Conservation (phyloP, 2,329 filamentous ascomycete species). For the Cryoendolithus antarcticus region DNA sequence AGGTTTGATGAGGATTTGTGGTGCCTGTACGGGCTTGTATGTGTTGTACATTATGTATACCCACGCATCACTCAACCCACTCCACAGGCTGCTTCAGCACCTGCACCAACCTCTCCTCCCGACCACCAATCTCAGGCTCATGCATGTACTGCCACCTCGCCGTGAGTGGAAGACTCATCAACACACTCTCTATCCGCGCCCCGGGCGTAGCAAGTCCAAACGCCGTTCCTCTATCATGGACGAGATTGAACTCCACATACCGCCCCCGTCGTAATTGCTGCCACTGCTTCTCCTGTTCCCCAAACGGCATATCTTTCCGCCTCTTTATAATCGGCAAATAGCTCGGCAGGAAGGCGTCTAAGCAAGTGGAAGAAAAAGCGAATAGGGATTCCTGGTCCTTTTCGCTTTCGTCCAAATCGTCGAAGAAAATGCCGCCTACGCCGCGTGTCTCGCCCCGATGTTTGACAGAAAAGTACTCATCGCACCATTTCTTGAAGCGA, state of each 20-base stretch:
- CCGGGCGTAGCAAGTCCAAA: conserved; percentile 91
- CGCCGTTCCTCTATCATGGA: conserved; percentile 87
- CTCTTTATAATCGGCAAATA: conserved; percentile 82
- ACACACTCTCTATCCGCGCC: conserved; percentile 83
- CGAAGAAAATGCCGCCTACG: conserved; percentile 95
- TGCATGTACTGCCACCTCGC: conserved; percentile 97
- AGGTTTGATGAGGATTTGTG: no score
- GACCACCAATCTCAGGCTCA: conserved; percentile 58
- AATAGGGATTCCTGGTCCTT: conserved; percentile 84
- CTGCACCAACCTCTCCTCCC: conserved; percentile 70
- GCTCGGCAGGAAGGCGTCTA: conserved; percentile 76
- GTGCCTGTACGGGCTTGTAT: no score
- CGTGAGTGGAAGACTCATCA: conserved; percentile 92
- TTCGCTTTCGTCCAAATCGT: conserved; percentile 80
- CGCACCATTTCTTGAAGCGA: conserved; percentile 95
- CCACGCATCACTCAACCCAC: conserved; percentile 33
- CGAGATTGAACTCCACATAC: conserved; percentile 97
- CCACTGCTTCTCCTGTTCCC: conserved; percentile 80
- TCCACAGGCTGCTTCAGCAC: conserved; percentile 51
- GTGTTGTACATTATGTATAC: no score
- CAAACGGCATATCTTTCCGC: conserved; percentile 86
- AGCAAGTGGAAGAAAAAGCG: conserved; percentile 75
- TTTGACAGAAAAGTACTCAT: conserved; percentile 91
- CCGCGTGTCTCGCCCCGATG: conserved; percentile 80
- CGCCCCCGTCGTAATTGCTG: conserved; percentile 88